A percentile compares a stretch with the other conserved stretches of the same genome.
These are phyloP conservation scores for Anthracocystis setariae DNA, from an alignment of 1,284 basidiomycete species.

Conservation along the genomic window DNA sequence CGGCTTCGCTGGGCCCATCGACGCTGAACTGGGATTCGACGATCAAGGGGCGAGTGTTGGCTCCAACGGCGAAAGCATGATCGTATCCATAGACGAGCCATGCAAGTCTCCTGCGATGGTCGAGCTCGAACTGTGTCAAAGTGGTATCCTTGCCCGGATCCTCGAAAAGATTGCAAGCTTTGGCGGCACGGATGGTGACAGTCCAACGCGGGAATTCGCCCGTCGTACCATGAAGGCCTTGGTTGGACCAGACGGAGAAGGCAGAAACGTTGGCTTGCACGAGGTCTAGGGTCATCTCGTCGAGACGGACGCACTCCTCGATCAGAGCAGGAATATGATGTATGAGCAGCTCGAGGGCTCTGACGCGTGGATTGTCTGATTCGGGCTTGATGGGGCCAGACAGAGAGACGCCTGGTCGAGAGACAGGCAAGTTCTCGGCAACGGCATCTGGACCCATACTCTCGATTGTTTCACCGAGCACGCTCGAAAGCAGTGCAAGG, in stretches of 20 bases:
- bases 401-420: constrained; percentile 1
- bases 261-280: constrained; percentile 45
- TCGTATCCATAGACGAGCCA: constrained; percentile 55
- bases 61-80: constrained; percentile 44
- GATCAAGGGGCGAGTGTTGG: constrained; percentile 42
- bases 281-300: constrained; percentile 47
- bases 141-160: constrained; percentile 23
- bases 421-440: constrained; percentile 13
- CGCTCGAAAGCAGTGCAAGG: constrained; percentile 30
- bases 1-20: constrained; percentile 38
- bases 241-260: constrained; percentile 44
- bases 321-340: constrained; percentile 38
- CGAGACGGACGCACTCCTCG: constrained; percentile 42
- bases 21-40: constrained; percentile 52
- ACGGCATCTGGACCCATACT: constrained; percentile 25
- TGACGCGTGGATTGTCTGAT: constrained; percentile 24
- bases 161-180: constrained; percentile 35
- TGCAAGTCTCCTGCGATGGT: constrained; percentile 37
- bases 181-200: constrained; percentile 41
- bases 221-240: constrained; percentile 35
- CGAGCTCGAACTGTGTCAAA: constrained; percentile 21
- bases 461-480: constrained; percentile 44
- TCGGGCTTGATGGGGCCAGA: constrained; percentile 14
- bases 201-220: constrained; percentile 42
- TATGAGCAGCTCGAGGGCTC: constrained; percentile 21